phyloP scores from a whole-genome alignment of 2,329 filamentous ascomycete genomes.

The Penicillium sp. region DNA sequence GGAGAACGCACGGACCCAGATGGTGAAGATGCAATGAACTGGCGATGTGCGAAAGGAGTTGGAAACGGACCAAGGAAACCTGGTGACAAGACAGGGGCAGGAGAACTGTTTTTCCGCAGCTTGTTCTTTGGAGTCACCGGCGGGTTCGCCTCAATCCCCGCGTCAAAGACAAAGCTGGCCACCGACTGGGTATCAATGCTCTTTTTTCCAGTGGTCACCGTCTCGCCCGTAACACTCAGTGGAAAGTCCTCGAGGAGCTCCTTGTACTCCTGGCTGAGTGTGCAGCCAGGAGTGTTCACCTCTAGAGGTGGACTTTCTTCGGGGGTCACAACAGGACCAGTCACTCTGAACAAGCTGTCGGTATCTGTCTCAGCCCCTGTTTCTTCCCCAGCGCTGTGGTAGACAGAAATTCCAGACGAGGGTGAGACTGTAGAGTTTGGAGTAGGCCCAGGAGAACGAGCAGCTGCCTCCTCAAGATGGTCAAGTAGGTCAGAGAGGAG shows the following conservation, averaged over 20 bases:
- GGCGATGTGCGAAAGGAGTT: conserved; percentile 4
- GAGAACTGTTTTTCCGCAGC: neutral
- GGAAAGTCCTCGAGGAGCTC: conserved; percentile 2
- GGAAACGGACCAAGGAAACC: conserved; percentile 3
- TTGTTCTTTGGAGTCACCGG: neutral
- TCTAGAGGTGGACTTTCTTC: neutral
- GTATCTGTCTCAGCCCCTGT: neutral
- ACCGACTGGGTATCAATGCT: neutral
- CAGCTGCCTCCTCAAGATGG: conserved; percentile 7
- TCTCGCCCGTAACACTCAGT: neutral
- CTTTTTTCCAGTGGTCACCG: neutral
- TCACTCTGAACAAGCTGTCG: neutral
- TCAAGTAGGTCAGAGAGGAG: conserved; percentile 14
- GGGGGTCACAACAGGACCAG: neutral
- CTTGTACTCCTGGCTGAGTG: conserved; percentile 8
- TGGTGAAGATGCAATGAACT: neutral
- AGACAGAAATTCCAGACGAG: neutral
- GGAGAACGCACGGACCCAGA: neutral
- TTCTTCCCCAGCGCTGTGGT: conserved; percentile 1
- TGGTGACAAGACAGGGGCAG: conserved; percentile 1
- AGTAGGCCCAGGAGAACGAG: neutral
- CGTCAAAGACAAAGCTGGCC: neutral
- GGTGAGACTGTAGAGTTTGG: neutral
- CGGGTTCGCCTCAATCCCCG: neutral
- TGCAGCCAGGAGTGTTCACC: neutral